Conservation (phyloP, 2,329 filamentous ascomycete species). For the Colletotrichum gloeosporioides region DNA sequence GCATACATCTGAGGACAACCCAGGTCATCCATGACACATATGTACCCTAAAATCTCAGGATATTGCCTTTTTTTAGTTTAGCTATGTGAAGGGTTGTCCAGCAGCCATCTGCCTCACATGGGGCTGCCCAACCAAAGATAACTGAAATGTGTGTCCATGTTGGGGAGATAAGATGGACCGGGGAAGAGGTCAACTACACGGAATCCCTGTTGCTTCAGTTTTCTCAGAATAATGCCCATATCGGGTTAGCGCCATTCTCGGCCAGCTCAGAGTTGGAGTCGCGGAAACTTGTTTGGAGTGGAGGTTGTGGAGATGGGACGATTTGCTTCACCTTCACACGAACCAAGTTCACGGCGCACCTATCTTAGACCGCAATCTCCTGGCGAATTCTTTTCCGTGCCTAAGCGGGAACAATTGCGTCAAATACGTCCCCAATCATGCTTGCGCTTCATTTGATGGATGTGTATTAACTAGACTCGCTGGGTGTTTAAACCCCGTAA, state of each 20-base stretch:
- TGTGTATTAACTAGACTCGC: not conserved
- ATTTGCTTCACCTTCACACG: not conserved
- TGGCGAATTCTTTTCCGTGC: not conserved
- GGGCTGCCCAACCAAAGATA: not conserved
- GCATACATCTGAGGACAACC: not conserved
- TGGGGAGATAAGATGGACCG: not conserved
- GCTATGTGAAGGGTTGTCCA: not conserved
- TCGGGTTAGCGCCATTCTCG: not conserved
- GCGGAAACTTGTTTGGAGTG: not conserved
- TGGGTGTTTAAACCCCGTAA: not conserved
- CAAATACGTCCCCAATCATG: fast-evolving
- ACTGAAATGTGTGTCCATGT: not conserved
- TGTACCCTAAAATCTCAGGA: not conserved
- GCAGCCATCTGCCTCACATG: not conserved
- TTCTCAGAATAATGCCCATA: not conserved
- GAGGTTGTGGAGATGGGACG: not conserved
- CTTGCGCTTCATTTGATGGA: not conserved
- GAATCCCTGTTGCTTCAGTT: not conserved
- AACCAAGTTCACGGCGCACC: not conserved
- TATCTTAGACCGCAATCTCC: not conserved
- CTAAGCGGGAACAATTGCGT: fast-evolving
- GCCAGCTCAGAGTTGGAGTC: not conserved
- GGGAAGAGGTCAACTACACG: not conserved
- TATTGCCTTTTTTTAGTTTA: not conserved
- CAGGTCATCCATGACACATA: not conserved